Evolutionary conservation across 257 asterid genomes (phyloP), one percentile per base, ranked within the genome.

Genomic region (Solanum chilense): DNA sequence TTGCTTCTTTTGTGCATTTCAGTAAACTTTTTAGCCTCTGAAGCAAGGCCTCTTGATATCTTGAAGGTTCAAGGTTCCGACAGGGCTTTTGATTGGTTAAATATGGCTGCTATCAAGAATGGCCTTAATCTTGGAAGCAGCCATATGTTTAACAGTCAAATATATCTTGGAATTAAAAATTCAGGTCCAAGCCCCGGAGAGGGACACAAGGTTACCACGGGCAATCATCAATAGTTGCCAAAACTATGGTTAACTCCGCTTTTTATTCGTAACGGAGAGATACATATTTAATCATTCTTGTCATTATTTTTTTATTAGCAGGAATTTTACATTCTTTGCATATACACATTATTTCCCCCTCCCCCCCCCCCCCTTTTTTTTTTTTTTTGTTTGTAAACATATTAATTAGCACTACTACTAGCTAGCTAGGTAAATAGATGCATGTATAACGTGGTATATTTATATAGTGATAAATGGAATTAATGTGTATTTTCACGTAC

Each of bases 101-200:
- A 88, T 10, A 58, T 87, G 1, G 89, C 58, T 37, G 84, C 77
- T 33, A 58, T 75, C 37, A 88, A 88, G 87, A 74, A 52, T 23
- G 82, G 90, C 6, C 87, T 87, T 71, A 88, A 87, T 84, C 82
- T 76, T 76, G 90, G 75, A 21, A 71, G 12, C 31, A 86, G 86
- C 25, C 86, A 76, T 60, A 77, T n/a, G 42, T 45, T 71, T 84
- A 64, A 85, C 58, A 47, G 37, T 64, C 81, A 68, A 33, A 71
- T 78, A 35, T 78, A 33, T 86, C 73, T 77, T 0, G 88, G 86
- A 27, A 66, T 88, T 5, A 91, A 91, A 87, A 82, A 88, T 5
- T 91, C 93, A 1, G 91, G 90, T 23, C 91, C 93, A 11, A 92
- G 91, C 77, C 88, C 90, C 3, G 92, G 92, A 6, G 88, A 47